These are phyloP conservation scores for Nepenthes gracilis DNA, from an alignment of 148 eudicot genomes.

Conservation along the genomic window DNA sequence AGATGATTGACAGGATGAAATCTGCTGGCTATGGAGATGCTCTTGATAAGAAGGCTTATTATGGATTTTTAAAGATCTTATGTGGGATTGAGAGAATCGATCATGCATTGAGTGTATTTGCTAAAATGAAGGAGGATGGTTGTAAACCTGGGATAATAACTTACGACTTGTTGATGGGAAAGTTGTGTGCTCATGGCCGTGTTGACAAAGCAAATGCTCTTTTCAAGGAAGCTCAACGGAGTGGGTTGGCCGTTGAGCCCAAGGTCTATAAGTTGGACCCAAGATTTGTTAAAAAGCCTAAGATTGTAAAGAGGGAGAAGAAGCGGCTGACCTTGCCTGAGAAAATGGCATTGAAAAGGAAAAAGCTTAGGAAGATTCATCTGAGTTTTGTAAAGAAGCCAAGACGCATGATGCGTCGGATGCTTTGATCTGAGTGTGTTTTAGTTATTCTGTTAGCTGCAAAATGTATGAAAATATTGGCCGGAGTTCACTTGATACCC, in stretches of 20 bases:
- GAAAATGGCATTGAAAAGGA: conserved; percentile 34
- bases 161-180: conserved; percentile 68
- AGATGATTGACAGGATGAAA: conserved; percentile 89
- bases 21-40: conserved; percentile 67
- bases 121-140: conserved; percentile 71
- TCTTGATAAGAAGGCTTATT: conserved; percentile 62
- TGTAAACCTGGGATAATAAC: conserved; percentile 67
- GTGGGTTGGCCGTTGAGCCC: conserved; percentile 36
- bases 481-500: no score
- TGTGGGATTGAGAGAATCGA: conserved; percentile 92
- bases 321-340: conserved; percentile 36
- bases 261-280: conserved; percentile 73
- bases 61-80: conserved; percentile 58
- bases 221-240: conserved; percentile 56
- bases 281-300: conserved; percentile 48
- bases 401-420: conserved; percentile 26
- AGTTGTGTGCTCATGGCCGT: conserved; percentile 65
- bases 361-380: conserved; percentile 28
- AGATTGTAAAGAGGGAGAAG: conserved; percentile 48
- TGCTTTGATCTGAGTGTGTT: conserved; percentile 13
- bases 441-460: no score
- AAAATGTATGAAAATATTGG: no score
- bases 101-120: conserved; percentile 69
- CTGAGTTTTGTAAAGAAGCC: conserved; percentile 57
- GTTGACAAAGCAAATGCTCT: conserved; percentile 55